Evolutionary conservation across 371 early-diverging fungal species (phyloP), one percentile per base, ranked within the genome.

Genomic region (Nematocida minor): DNA sequence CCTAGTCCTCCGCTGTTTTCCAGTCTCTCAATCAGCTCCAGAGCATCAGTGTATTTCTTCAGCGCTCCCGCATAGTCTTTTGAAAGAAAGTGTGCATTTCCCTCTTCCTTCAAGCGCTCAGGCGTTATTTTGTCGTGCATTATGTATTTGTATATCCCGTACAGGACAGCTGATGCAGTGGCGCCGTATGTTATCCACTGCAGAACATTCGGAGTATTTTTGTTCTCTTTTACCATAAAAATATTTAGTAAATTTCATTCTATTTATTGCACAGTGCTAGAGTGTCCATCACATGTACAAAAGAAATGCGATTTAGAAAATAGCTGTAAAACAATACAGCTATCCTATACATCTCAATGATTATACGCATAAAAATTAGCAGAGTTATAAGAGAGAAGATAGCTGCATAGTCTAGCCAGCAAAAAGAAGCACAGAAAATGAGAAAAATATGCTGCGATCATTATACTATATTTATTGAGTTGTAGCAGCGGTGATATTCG

Each of bases 81-180:
- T 29, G 18, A 16, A 27, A 46, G 14, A 31, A 25, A 70, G 22
- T 2, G n/a, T 6, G 31, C 2, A 57, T 6, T 60, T 29, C 71
- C 71, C 32, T 70, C 62, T 41, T 70, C 71, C 44, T 70, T 70
- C 36, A 70, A n/a, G n/a, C 55, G 16, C 34, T 60, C 60, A 20
- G 71, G 71, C 6, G 71, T 60, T 27, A 14, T 36, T 22, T 22
- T 57, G 11, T 29, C 47, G 14, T 60, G 27, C 32, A 6, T 70
- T 14, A 63, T 3, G 44, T 70, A 70, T 2, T 63, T 64, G 34
- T 70, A 70, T 25, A 47, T 55, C 4, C 67, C 71, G 27, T 70
- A 70, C 25, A 55, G 18, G 7, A 55, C 31, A 11, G 55, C 55
- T 31, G 55, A 55, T 4, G 34, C 20, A 4, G 55, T 36, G 55